phyloP scores from a whole-genome alignment of 1,284 basidiomycete genomes.

The Phaffia rhodozyma region DNA sequence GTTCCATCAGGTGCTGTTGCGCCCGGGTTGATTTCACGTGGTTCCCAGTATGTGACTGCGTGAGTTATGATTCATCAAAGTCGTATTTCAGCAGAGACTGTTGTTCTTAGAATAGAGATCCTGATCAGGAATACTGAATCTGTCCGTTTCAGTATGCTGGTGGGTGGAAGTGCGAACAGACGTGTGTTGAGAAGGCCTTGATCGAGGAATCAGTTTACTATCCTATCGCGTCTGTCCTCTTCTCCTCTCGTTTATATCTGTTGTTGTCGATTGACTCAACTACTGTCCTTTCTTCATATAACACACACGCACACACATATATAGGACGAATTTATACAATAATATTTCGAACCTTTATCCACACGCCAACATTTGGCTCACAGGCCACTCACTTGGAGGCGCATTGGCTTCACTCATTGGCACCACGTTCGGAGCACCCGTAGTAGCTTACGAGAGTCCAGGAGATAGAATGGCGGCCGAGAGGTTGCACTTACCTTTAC shows the following conservation, averaged over 20 bases:
- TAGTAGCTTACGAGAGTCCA: constrained; percentile 79
- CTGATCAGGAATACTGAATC: not conserved
- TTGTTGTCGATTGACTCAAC: not conserved
- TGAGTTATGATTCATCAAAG: not conserved
- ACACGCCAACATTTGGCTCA: constrained; percentile 80
- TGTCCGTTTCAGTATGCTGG: constrained; percentile 44
- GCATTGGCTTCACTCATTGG: constrained; percentile 75
- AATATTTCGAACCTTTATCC: constrained; percentile 92
- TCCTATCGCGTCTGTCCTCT: constrained; percentile 43
- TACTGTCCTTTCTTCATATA: not conserved
- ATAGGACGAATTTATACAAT: constrained; percentile 60
- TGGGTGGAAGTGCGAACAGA: constrained; percentile 67
- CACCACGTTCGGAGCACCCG: constrained; percentile 82
- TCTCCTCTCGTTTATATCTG: not conserved
- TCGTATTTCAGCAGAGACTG: no score
- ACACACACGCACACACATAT: constrained; percentile 26
- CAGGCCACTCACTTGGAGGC: constrained; percentile 84
- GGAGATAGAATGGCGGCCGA: constrained; percentile 76
- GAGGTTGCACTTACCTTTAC: constrained; percentile 72
- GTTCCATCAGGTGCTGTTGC: constrained; percentile 59
- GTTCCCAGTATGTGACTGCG: constrained; percentile 86
- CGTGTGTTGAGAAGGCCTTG: constrained; percentile 68
- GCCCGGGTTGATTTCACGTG: constrained; percentile 88
- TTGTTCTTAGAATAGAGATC: no score
- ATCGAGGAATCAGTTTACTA: constrained; percentile 81